Conservation (phyloP, 179 eudicot genomes). For the Drosera spatulata region DNA sequence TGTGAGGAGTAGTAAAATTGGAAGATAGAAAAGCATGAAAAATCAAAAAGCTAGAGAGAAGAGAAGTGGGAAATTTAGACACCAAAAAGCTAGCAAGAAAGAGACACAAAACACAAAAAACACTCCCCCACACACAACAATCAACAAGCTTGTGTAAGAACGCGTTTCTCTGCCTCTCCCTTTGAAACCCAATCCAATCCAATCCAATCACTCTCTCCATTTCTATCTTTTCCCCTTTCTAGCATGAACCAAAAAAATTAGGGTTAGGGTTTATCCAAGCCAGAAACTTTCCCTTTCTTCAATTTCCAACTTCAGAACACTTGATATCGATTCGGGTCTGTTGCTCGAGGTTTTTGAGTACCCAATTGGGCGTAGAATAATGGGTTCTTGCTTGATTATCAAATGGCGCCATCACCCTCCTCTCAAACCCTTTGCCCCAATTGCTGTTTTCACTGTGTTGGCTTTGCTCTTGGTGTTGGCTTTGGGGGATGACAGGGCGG, state of each 20-base stretch:
- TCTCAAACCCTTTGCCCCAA: slow-evolving; percentile 7
- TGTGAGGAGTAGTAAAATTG: too few species aligned
- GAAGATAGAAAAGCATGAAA: not conserved
- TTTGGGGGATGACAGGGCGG: slow-evolving; percentile 35
- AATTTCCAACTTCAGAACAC: not conserved
- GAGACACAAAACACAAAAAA: not conserved
- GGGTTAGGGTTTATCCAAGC: slow-evolving; percentile 30
- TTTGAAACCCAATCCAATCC: not conserved
- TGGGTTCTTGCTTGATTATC: slow-evolving; percentile 23
- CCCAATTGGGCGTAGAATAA: slow-evolving; percentile 28
- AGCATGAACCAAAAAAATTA: slow-evolving; percentile 4
- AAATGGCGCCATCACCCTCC: slow-evolving; percentile 3
- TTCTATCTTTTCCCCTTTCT: slow-evolving; percentile 12
- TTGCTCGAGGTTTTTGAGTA: slow-evolving; percentile 9
- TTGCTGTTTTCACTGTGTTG: slow-evolving; percentile 9
- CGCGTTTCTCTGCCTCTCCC: not conserved
- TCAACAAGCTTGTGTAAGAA: not conserved
- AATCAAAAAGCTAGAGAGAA: not conserved
- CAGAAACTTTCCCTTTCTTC: slow-evolving; percentile 2
- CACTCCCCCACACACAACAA: not conserved
- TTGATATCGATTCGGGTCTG: not conserved
- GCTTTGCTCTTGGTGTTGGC: slow-evolving; percentile 15
- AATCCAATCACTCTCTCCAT: not conserved
- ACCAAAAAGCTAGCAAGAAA: too few species aligned
- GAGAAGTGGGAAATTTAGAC: not conserved